Base-by-base conservation (phyloP, 129 eudicot species). In the Escallonia herrerae region DNA sequence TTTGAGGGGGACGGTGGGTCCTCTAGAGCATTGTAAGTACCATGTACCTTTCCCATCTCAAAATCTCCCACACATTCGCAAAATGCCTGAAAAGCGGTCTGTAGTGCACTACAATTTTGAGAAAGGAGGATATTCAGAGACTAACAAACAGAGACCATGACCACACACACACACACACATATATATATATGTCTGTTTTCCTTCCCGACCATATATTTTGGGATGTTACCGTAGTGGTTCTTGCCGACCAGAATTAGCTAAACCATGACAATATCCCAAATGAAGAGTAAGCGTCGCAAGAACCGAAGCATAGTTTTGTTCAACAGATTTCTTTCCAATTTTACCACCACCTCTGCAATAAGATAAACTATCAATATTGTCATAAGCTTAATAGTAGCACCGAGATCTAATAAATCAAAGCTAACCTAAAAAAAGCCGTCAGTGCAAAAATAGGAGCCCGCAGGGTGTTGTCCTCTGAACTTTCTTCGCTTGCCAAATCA, bases 11-110 rank as follows among this genome's bases (percentile, higher is more conserved):
- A 22, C 33, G 33, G 33, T 22, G 1, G 33, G 33, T 22, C 33
- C 33, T 22, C 33, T 22, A 22, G 33, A 22, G 33, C 33, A 22
- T 22, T 22, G 0, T 22, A 22, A 22, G 33, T 22, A 22, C 33
- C 10, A 55, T 7, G 38, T 72, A 93, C 98, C 98, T 93, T 93
- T 71, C 98, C 98, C 95, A 93, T 93, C 65, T 93, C 98, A 63
- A 93, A 87, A 64, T 93, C 98, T 45, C 98, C 98, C 53, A 93
- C 98, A 76, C 96, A 93, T 83, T 93, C 98, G 78, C 98, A 93
- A 66, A 93, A 93, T 42, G 95, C 98, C 76, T 81, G 95, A 88
- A 88, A 93, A 33, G 98, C 96, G 67, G 84, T 78, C 33, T 83
- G 80, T 60, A 88, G 80, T 43, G 82, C 79, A 40, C 98, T 93